Conservation (phyloP, 305 asterid species). For the Solanum aculeatissimum region DNA sequence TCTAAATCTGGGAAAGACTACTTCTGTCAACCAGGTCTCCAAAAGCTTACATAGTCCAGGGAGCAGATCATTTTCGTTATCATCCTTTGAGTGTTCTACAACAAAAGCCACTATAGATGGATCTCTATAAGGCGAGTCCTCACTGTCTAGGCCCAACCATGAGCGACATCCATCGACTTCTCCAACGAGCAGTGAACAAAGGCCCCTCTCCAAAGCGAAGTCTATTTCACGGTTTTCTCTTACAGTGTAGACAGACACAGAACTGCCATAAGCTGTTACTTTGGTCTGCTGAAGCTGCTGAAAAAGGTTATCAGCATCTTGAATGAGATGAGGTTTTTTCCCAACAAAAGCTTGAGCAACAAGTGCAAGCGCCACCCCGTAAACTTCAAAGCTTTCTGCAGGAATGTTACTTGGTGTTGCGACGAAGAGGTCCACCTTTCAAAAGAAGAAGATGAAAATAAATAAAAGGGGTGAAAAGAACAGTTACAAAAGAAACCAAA, state of each 20-base stretch:
- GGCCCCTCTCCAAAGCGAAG: slow-evolving; percentile 94
- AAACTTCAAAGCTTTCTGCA: slow-evolving; percentile 95
- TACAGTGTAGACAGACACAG: slow-evolving; percentile 28
- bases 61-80: slow-evolving; percentile 68
- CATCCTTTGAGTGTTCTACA: slow-evolving; percentile 65
- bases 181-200: slow-evolving; percentile 91
- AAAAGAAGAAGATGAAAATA: not conserved
- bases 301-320: slow-evolving; percentile 89
- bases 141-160: slow-evolving; percentile 85
- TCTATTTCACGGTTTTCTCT: slow-evolving; percentile 68
- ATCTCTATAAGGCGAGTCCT: slow-evolving; percentile 72
- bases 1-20: slow-evolving; percentile 91
- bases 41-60: slow-evolving; percentile 90
- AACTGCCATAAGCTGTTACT: slow-evolving; percentile 38
- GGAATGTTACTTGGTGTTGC: slow-evolving; percentile 95
- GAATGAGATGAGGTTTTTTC: slow-evolving; percentile 85
- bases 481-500: not conserved
- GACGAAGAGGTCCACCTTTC: slow-evolving; percentile 83
- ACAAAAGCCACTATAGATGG: slow-evolving; percentile 73
- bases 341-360: slow-evolving; percentile 86
- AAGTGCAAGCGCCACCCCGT: slow-evolving; percentile 92
- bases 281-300: slow-evolving; percentile 95
- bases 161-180: slow-evolving; percentile 83
- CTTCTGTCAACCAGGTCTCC: slow-evolving; percentile 97
- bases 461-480: not conserved